Evolutionary conservation across 768 basidiomycete genomes (phyloP), one percentile per base, ranked within the genome.

Genomic region (Amanita muscaria): DNA sequence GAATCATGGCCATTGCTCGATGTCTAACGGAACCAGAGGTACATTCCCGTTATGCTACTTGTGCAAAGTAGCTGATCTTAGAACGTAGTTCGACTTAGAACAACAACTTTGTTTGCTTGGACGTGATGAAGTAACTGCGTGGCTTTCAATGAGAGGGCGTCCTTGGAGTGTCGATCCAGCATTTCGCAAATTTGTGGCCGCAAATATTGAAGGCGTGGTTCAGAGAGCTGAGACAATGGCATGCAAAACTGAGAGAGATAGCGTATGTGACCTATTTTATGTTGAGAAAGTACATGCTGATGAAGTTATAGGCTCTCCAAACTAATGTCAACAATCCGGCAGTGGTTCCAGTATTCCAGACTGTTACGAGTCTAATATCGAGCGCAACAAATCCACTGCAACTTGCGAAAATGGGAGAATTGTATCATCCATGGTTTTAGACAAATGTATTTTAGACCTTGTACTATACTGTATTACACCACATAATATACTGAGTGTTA

Each of bases 11-110:
- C 2, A 91, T 99, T 42, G 92, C 83, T 4, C 77, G 91, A 39
- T 84, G 83, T 49, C 69, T 99, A 36, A 91, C 89, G 3, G 85
- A 91, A 56, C 91, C 92, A 14, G 92, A 97, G 72, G 91, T 89
- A 51, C 48, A 72, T 32, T n/a, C 12, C 18, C 42, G 45, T 34
- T 33, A 7, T 38, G n/a, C 31, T 1, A 30, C 22, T 23, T 37
- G 40, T 35, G 16, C 27, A 19, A 9, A 21, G 44, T 16, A 50
- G 46, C 34, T 31, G 7, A 4, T 42, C 40, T 21, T 34, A 53
- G 31, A 51, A 44, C 43, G 3, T 40, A 94, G 87, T 93, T 83
- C 59, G 90, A 97, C 50, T 68, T 99, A 49, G 92, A 96, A 50
- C 86, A 90, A 54, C 88, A 90, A 47, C 74, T 99, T 4, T 87